Evolutionary conservation across 495 filamentous ascomycete genomes (phyloP), one percentile per base, ranked within the genome.

Genomic region (Podospora conica): DNA sequence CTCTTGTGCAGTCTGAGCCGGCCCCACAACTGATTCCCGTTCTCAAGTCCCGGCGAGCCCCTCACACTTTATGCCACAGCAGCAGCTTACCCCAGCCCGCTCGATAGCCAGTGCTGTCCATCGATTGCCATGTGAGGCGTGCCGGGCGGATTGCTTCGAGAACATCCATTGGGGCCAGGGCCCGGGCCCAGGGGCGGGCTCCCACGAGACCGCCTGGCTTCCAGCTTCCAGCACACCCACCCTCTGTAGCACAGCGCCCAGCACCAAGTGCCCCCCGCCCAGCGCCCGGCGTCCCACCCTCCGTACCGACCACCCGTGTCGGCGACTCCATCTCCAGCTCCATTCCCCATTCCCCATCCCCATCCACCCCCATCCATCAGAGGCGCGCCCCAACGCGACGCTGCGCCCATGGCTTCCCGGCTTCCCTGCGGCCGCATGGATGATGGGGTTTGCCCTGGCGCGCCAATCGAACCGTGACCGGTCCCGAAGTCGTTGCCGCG

Each of bases 1-100:
- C 40, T 69, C 63, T 59, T 63, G 58, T 29, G 60, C 69, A 72
- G 70, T 73, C 68, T 69, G 67, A 58, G 29, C n/a, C 74, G 75
- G 75, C 78, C 77, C 79, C 77, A 76, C 77, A 63, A 40, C 70
- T 70, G 65, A 79, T 72, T 80, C 72, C 78, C 78, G 78, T 72
- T 69, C 69, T 66, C 64, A 76, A 73, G 72, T 76, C 75, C 75
- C 75, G 75, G 68, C 25, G 59, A 53, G 54, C 68, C 70, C 70
- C 73, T 71, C 73, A 66, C 56, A 54, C 63, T 24, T 53, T 60
- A 31, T 25, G 57, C 58, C 66, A 55, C 29, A 31, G 29, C 29
- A 31, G 29, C 29, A 31, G 29, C 29, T 31, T 31, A 31, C 29
- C 29, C 29, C 29, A 31, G 29, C 29, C 29, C 29, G 29, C 29